phyloP scores from a whole-genome alignment of 768 basidiomycete species.

The Mycena filopes region DNA sequence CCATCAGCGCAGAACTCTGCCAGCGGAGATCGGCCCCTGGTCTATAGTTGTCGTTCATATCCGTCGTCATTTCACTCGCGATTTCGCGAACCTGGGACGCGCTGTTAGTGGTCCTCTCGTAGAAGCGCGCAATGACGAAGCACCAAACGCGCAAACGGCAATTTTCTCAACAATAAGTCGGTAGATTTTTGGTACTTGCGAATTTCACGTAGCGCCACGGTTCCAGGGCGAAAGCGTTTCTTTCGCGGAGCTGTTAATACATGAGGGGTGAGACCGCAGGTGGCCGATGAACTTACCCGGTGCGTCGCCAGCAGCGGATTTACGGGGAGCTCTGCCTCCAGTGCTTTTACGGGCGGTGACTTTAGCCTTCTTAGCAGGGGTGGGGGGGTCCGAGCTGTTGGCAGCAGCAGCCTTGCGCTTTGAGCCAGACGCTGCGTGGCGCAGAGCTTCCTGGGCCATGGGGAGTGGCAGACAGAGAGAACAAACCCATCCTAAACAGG shows the following conservation, averaged over 20 bases:
- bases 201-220: constrained; percentile 90
- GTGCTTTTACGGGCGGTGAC: constrained; percentile 88
- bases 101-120: neutral
- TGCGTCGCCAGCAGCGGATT: constrained; percentile 28
- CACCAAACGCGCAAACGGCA: constrained; percentile 94
- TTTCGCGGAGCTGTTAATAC: constrained; percentile 35
- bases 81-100: constrained; percentile 91
- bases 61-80: constrained; percentile 88
- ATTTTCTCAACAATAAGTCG: constrained; percentile 85
- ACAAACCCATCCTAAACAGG: constrained; percentile 5
- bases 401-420: constrained; percentile 59
- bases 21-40: constrained; percentile 76
- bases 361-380: constrained; percentile 63
- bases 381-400: constrained; percentile 53
- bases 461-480: constrained; percentile 18
- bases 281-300: constrained; percentile 38
- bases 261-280: constrained; percentile 14
- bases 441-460: constrained; percentile 82
- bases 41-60: constrained; percentile 68
- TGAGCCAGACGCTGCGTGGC: constrained; percentile 52
- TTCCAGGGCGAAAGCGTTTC: constrained; percentile 90
- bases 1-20: constrained; percentile 95
- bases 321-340: constrained; percentile 68
- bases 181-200: constrained; percentile 95
- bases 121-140: constrained; percentile 42